These are phyloP conservation scores for Geosmithia flava DNA, from an alignment of 2,329 filamentous ascomycete genomes.

Conservation along the genomic window DNA sequence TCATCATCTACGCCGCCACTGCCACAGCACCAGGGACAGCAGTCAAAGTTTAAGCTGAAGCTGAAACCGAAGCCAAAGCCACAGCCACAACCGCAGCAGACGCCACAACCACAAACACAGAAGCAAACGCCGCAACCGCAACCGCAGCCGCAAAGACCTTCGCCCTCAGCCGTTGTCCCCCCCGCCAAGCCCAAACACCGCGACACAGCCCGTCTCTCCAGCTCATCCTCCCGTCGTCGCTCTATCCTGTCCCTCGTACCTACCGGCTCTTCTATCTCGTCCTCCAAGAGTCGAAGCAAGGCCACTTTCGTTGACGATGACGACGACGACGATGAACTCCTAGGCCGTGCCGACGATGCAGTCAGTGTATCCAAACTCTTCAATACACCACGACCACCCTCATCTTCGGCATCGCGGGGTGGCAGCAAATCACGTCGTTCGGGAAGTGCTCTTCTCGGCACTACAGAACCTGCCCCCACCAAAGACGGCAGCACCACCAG, in stretches of 20 bases:
- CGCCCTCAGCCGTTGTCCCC: background rate
- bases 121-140: background rate
- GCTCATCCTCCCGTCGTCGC: conserved; percentile 14
- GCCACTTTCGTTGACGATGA: conserved; percentile 10
- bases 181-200: conserved; percentile 11
- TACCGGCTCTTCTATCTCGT: background rate
- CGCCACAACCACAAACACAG: too few relatives aligned
- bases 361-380: conserved; percentile 4
- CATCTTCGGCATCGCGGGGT: too few relatives aligned
- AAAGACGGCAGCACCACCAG: conserved; percentile 16
- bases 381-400: background rate
- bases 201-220: conserved; percentile 9
- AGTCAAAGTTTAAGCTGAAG: background rate
- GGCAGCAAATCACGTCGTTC: conserved; percentile 6
- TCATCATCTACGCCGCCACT: too few relatives aligned
- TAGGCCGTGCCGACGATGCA: conserved; percentile 14
- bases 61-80: background rate
- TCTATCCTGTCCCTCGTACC: conserved; percentile 30
- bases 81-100: too few relatives aligned
- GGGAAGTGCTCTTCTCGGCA: background rate
- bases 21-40: too few relatives aligned
- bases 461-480: conserved; percentile 4
- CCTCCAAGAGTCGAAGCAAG: background rate
- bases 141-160: background rate
- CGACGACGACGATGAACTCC: conserved; percentile 14